Percentiles rank a stretch among this genome's conserved stretches.
These are phyloP conservation scores for Protostelium mycophagum DNA, from an alignment of 78 protist genomes.

Conservation along the genomic window DNA sequence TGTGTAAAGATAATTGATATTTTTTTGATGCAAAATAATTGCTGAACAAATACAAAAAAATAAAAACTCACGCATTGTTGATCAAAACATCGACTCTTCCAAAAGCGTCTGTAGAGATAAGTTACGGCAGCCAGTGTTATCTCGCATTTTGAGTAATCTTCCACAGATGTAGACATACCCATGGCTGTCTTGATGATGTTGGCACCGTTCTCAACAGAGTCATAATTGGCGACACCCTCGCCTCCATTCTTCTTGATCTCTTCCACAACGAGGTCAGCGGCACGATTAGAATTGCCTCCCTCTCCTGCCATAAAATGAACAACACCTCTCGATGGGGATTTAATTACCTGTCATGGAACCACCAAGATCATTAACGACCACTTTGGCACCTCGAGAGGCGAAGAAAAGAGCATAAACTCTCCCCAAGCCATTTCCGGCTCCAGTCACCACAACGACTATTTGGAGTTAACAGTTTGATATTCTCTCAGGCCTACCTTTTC, in stretches of 20 bases:
- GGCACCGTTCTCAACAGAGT: slow-evolving; percentile 74
- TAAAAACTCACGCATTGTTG: slow-evolving; percentile 66
- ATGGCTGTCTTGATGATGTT: slow-evolving; percentile 67
- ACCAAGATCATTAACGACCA: slow-evolving; percentile 84
- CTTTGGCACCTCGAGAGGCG: slow-evolving; percentile 78
- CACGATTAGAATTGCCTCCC: slow-evolving; percentile 42
- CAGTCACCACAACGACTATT: slow-evolving; percentile 77
- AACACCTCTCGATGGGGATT: not conserved
- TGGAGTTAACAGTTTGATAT: not conserved
- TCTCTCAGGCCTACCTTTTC: not conserved
- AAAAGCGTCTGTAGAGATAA: slow-evolving; percentile 19
- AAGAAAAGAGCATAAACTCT: slow-evolving; percentile 55
- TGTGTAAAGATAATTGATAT: not conserved
- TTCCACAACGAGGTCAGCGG: slow-evolving; percentile 78
- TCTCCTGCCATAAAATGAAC: not conserved
- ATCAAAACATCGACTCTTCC: slow-evolving; percentile 82
- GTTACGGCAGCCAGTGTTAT: too few relatives aligned
- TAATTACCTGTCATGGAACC: slow-evolving; percentile 41
- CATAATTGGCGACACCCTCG: slow-evolving; percentile 77
- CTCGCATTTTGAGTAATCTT: not conserved
- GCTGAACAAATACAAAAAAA: not conserved
- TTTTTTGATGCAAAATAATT: not conserved
- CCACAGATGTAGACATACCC: not conserved
- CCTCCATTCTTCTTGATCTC: slow-evolving; percentile 76
- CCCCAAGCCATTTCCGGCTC: slow-evolving; percentile 81